These are phyloP conservation scores for Schizophyllum commune DNA, from an alignment of 1,284 basidiomycete species.

Conservation along the genomic window DNA sequence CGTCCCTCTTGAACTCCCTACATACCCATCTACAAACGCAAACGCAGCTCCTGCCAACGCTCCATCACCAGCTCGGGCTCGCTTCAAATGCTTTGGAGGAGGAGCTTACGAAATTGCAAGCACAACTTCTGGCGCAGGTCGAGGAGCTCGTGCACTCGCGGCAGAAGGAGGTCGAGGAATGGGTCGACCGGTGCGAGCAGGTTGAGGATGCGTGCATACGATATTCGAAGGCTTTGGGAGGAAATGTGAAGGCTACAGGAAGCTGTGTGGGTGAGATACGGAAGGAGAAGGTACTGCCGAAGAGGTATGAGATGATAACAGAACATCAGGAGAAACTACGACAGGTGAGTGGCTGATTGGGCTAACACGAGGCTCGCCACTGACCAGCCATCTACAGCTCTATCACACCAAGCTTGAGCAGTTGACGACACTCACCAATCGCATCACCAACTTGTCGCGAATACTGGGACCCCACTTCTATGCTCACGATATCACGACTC, in stretches of 20 bases:
- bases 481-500: slow-evolving; percentile 45
- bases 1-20: slow-evolving; percentile 64
- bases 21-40: slow-evolving; percentile 71
- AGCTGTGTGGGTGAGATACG: slow-evolving; percentile 50
- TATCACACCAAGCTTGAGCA: slow-evolving; percentile 79
- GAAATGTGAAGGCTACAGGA: slow-evolving; percentile 56
- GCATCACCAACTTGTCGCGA: slow-evolving; percentile 47
- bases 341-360: slow-evolving; percentile 42
- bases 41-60: slow-evolving; percentile 64
- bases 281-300: slow-evolving; percentile 54
- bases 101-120: slow-evolving; percentile 58
- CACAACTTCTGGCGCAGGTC: slow-evolving; percentile 60
- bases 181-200: slow-evolving; percentile 55
- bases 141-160: slow-evolving; percentile 60
- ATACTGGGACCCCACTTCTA: slow-evolving; percentile 60
- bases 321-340: slow-evolving; percentile 67
- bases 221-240: slow-evolving; percentile 62
- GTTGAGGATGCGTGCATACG: slow-evolving; percentile 57
- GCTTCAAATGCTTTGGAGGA: slow-evolving; percentile 68
- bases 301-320: slow-evolving; percentile 54
- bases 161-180: slow-evolving; percentile 61
- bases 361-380: background rate
- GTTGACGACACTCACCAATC: slow-evolving; percentile 54
- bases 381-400: slow-evolving; percentile 33
- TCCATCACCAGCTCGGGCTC: slow-evolving; percentile 67